Evolutionary conservation across 75 land plant species (phyloP).

Genomic region (Azolla pinnata): DNA sequence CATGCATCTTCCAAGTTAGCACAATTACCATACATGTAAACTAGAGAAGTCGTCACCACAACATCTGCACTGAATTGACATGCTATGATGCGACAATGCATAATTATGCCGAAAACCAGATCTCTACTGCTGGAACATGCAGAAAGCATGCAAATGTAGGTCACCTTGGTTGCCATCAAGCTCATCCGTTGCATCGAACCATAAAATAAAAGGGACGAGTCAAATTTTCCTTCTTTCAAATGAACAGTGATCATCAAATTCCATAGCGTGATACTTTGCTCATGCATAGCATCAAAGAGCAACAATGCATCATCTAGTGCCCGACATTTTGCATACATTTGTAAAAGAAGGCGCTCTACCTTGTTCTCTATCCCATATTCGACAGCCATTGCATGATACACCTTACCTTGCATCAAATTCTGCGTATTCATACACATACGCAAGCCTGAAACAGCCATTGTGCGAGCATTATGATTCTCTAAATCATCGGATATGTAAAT

Average conservation of each 20-base stretch:
- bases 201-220: constrained; percentile 12
- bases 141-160: constrained; percentile 14
- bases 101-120: constrained; percentile 14
- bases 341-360: constrained; percentile 4
- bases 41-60: constrained; percentile 17
- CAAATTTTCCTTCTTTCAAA: constrained; percentile 9
- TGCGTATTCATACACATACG: no score
- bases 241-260: constrained; percentile 26
- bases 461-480: no score
- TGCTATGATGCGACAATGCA: constrained; percentile 13
- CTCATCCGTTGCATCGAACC: neutral
- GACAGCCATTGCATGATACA: no score
- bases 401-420: no score
- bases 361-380: no score
- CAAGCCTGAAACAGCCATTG: no score
- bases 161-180: constrained; percentile 5
- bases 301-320: neutral
- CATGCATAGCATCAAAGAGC: neutral
- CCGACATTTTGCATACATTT: constrained; percentile 5
- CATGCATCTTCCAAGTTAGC: constrained; percentile 15
- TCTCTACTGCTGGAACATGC: constrained; percentile 12
- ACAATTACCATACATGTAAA: constrained; percentile 30
- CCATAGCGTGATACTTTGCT: constrained; percentile 20
- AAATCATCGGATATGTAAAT: no score
- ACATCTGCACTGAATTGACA: constrained; percentile 7